Evolutionary conservation across 164 flowering plant species (phyloP).

Genomic region (Stephania yunnanensis): DNA sequence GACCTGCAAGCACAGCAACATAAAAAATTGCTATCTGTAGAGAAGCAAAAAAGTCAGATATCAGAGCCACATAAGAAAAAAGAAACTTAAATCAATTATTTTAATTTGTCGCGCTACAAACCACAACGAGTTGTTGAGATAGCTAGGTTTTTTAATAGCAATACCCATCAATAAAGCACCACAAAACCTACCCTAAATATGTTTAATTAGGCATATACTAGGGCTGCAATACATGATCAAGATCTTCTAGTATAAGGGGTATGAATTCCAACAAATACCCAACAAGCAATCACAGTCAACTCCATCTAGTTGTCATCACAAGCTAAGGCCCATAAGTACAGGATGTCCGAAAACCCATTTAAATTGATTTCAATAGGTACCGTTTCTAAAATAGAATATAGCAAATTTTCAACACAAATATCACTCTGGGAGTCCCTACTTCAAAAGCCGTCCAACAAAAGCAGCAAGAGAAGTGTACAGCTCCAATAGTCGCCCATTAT

Average conservation of each 20-base stretch:
- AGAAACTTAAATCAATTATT: neutral
- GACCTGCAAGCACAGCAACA: conserved; percentile 79
- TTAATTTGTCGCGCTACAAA: neutral
- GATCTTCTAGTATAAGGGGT: neutral
- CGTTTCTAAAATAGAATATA: neutral
- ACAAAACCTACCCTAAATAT: neutral
- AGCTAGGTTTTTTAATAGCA: neutral
- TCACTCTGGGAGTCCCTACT: neutral
- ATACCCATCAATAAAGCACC: neutral
- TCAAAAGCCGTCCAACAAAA: neutral
- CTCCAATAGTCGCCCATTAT: neutral
- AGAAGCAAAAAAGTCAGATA: conserved; percentile 12
- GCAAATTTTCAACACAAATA: neutral
- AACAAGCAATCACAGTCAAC: neutral
- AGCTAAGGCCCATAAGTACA: neutral
- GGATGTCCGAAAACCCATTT: neutral
- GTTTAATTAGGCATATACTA: neutral
- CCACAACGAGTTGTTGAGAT: no score
- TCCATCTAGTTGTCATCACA: neutral
- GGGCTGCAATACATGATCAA: neutral
- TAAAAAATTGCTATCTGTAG: conserved; percentile 87
- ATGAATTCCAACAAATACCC: no score
- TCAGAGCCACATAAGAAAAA: neutral
- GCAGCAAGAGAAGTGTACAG: neutral
- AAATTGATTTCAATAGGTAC: neutral